A percentile compares a stretch with the other conserved stretches of the same genome.
These are phyloP conservation scores for Xylaria curta DNA, from an alignment of 495 filamentous ascomycete genomes.

Conservation along the genomic window DNA sequence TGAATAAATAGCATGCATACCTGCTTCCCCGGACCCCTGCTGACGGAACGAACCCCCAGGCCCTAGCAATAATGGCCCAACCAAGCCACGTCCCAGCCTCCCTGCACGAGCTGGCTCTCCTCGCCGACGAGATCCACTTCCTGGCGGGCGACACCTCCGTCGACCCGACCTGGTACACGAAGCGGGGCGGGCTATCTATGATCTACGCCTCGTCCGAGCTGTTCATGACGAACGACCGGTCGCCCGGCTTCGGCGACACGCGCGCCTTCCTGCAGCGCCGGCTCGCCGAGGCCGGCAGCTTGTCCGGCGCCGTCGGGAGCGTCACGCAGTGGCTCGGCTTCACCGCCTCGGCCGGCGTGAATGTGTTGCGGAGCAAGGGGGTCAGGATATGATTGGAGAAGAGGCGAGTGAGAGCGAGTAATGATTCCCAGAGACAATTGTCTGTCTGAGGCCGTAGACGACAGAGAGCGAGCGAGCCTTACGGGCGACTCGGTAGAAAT, in stretches of 20 bases:
- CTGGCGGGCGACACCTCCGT: slow-evolving; percentile 82
- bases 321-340: slow-evolving; percentile 79
- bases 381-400: slow-evolving; percentile 55
- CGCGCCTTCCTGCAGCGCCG: slow-evolving; percentile 78
- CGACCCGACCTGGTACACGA: slow-evolving; percentile 90
- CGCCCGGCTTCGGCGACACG: slow-evolving; percentile 70
- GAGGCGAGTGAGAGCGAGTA: not conserved
- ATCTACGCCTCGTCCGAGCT: slow-evolving; percentile 88
- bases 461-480: not conserved
- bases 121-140: slow-evolving; percentile 87
- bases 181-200: slow-evolving; percentile 74
- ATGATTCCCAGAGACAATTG: slow-evolving; percentile 5
- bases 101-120: slow-evolving; percentile 74
- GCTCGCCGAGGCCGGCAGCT: slow-evolving; percentile 67
- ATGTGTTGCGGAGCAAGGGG: slow-evolving; percentile 70
- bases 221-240: slow-evolving; percentile 89
- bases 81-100: slow-evolving; percentile 77
- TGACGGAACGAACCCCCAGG: slow-evolving; percentile 54
- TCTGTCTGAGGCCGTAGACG: not conserved
- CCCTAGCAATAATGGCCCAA: slow-evolving; percentile 86
- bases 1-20: slow-evolving; percentile 26
- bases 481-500: not conserved
- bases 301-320: slow-evolving; percentile 65
- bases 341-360: slow-evolving; percentile 67
- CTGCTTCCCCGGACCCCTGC: not conserved